phyloP scores from a whole-genome alignment of 2,329 filamentous ascomycete species.

The Aspergillus pseudonomiae region DNA sequence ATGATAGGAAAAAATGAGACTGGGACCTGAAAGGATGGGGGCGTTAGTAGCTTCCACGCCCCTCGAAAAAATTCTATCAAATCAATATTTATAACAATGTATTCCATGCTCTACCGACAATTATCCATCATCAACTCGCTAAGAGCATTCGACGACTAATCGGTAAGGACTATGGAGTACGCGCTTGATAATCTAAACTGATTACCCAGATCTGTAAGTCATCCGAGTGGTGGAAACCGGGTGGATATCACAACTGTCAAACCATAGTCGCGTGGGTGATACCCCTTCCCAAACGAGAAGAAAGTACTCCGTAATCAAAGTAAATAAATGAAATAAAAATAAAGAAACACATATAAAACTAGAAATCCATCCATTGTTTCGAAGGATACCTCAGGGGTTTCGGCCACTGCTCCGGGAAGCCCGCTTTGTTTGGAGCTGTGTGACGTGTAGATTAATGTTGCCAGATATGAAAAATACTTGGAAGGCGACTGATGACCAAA shows the following conservation, averaged over 20 bases:
- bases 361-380: conserved; percentile 1
- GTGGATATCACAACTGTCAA: not conserved
- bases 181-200: conserved; percentile 3
- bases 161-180: not conserved
- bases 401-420: not conserved
- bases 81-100: not conserved
- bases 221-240: conserved; percentile 6
- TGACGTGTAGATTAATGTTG: conserved; percentile 13
- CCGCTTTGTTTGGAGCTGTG: not conserved
- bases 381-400: conserved; percentile 3
- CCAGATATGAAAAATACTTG: not conserved
- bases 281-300: not conserved
- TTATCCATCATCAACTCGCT: not conserved
- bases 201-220: conserved; percentile 3
- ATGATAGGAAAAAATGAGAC: not conserved
- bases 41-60: not conserved
- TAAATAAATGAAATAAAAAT: not conserved
- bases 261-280: conserved; percentile 2
- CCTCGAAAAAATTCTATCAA: not conserved
- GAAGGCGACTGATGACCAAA: not conserved
- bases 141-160: not conserved
- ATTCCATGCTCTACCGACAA: not conserved
- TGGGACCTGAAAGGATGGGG: not conserved
- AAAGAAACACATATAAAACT: not conserved
- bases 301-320: not conserved